Percentiles rank a stretch among this genome's conserved stretches.
phyloP scores from a whole-genome alignment of 1,284 basidiomycete genomes.

The Termitomyces sp. region DNA sequence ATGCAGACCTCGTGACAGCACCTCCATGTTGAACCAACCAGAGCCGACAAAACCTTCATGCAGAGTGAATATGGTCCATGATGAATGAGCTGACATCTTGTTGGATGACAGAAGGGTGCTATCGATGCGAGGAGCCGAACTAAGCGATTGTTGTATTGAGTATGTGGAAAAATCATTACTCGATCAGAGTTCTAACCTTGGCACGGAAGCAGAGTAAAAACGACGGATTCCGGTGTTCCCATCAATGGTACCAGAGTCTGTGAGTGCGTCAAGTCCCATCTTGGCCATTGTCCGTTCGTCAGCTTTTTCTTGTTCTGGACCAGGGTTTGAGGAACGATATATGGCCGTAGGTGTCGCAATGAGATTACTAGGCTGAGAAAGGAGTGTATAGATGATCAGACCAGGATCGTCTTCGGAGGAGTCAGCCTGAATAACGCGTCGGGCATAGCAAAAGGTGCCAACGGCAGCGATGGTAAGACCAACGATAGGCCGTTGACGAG shows the following conservation, averaged over 20 bases:
- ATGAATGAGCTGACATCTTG: neutral
- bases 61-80: slow-evolving; percentile 13
- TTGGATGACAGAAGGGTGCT: slow-evolving; percentile 1
- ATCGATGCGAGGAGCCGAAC: slow-evolving; percentile 4
- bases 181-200: slow-evolving; percentile 5
- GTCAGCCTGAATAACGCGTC: slow-evolving; percentile 4
- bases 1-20: neutral
- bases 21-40: neutral
- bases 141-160: neutral
- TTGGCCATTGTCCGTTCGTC: neutral
- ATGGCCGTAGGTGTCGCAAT: neutral
- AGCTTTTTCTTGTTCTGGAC: neutral
- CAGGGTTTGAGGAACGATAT: neutral
- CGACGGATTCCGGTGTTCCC: slow-evolving; percentile 11
- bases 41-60: slow-evolving; percentile 7
- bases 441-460: slow-evolving; percentile 4
- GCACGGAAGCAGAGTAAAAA: slow-evolving; percentile 9
- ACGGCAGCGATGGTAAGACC: slow-evolving; percentile 2
- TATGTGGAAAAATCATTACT: neutral
- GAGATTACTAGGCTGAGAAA: neutral
- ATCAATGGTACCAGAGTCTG: neutral
- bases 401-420: slow-evolving; percentile 2
- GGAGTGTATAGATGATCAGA: neutral
- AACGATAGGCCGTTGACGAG: neutral
- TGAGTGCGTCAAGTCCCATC: neutral